Evolutionary conservation across 805 yeast species (phyloP), one percentile per base, ranked within the genome.

Genomic region (Metschnikowia continentalis): DNA sequence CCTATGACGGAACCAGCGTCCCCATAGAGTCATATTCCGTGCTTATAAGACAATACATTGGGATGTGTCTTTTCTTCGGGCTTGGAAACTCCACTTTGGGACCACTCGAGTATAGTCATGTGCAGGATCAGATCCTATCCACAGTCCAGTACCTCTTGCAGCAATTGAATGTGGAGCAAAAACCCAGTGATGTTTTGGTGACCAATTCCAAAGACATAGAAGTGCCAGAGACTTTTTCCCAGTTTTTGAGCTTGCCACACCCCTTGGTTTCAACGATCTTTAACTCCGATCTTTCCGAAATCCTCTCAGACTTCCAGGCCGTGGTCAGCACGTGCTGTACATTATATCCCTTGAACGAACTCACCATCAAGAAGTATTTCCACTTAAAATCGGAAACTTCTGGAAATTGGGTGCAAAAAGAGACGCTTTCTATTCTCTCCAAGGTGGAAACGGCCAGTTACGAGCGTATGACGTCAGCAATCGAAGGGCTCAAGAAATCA

Each of bases 321-420:
- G 43, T 53, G 7, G 53, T 70, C 3, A 56, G 60, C 5, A 64
- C 68, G 1, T 72, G 76, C 54, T 65, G 65, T 37, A 61, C 59
- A 39, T 59, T 74, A 20, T 71, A 64, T 46, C 68, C 75, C 0
- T 62, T 68, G 37, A 70, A 66, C 44, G 68, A 66, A 35, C 59
- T 70, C n/a, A 65, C 74, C 1, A 58, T 73, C n/a, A 47, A 47
- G 4, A 61, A 64, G 30, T 73, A 57, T 49, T 56, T 73, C 40
- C 42, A 54, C 13, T 58, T 67, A 38, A 67, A 66, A 49, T 59
- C 61, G 8, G 54, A 61, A 5, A 10, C 45, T 1, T 36, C 47
- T 2, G 13, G 47, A 1, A 32, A 58, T 32, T 33, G 52, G 39
- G 54, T 56, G n/a, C 63, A 63, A 42, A 60, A 60, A 46, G 76